Percentiles rank a stretch among this genome's conserved stretches.
Evolutionary conservation across 768 basidiomycete species (phyloP).

Genomic region (Arthromyces matolae): DNA sequence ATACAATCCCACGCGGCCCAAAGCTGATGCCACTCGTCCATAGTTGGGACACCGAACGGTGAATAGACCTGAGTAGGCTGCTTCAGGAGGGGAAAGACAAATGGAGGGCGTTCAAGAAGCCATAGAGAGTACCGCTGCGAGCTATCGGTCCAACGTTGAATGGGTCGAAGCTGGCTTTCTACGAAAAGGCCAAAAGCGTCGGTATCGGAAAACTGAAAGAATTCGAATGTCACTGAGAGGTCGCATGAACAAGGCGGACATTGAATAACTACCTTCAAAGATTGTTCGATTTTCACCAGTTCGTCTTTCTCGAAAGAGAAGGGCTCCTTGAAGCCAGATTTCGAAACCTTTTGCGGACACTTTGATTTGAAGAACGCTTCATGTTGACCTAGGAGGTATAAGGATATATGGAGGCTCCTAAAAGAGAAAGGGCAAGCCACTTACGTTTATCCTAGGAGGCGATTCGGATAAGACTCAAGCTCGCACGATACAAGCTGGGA

Average conservation of each 20-base stretch:
- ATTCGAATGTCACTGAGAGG: neutral
- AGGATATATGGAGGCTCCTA: too few species aligned
- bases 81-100: slow-evolving; percentile 65
- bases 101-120: slow-evolving; percentile 85
- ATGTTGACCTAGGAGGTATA: slow-evolving; percentile 57
- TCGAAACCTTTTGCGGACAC: slow-evolving; percentile 49
- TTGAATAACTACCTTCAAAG: slow-evolving; percentile 64
- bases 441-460: slow-evolving; percentile 19
- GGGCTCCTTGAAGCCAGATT: slow-evolving; percentile 43
- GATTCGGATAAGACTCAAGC: neutral
- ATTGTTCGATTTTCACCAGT: slow-evolving; percentile 80
- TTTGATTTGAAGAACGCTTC: slow-evolving; percentile 81
- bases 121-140: slow-evolving; percentile 76
- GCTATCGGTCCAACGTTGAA: slow-evolving; percentile 83
- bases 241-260: neutral
- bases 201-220: slow-evolving; percentile 66
- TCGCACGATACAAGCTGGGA: neutral
- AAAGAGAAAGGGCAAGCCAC: neutral
- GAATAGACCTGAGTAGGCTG: slow-evolving; percentile 34
- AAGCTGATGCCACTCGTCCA: slow-evolving; percentile 75
- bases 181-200: slow-evolving; percentile 72
- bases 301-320: slow-evolving; percentile 67
- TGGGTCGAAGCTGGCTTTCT: slow-evolving; percentile 71
- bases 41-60: slow-evolving; percentile 66
- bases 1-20: slow-evolving; percentile 91